Evolutionary conservation across 345 rosid species (phyloP).

Genomic region (Zanthoxylum bungeanum): DNA sequence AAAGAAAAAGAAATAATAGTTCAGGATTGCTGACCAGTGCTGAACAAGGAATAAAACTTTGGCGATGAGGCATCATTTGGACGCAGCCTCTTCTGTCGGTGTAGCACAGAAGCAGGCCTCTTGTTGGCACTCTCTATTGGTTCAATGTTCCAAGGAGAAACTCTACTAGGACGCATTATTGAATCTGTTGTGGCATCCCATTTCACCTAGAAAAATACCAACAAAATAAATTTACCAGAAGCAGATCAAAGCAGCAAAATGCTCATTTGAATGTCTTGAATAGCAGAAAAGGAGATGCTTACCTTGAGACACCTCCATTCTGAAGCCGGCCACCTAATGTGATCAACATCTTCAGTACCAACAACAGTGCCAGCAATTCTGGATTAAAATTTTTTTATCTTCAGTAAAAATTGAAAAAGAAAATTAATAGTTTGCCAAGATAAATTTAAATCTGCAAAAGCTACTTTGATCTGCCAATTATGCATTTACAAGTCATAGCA

Average conservation of each 20-base stretch:
- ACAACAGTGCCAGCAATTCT: constrained; percentile 44
- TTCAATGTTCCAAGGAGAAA: constrained; percentile 57
- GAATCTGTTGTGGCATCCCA: constrained; percentile 39
- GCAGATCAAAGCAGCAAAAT: not conserved
- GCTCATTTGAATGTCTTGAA: not conserved
- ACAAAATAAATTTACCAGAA: not conserved
- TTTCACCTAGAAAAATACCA: constrained; percentile 36
- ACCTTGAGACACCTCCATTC: constrained; percentile 63
- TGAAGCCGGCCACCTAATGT: constrained; percentile 50
- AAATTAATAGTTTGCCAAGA: not conserved
- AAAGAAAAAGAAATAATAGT: not conserved
- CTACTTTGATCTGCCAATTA: not conserved
- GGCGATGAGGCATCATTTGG: constrained; percentile 20
- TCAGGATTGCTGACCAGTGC: constrained; percentile 31
- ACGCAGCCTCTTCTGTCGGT: constrained; percentile 27
- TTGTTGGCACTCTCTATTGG: constrained; percentile 20
- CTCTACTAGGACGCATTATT: constrained; percentile 28
- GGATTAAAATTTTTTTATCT: constrained; percentile 12
- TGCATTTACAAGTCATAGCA: not conserved
- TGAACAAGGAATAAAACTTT: constrained; percentile 16
- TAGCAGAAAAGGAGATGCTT: not conserved
- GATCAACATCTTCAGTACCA: constrained; percentile 43
- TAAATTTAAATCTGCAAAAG: not conserved
- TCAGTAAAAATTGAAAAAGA: too few species aligned
- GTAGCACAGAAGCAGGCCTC: constrained; percentile 19